Percentiles rank a stretch among this genome's conserved stretches.
These are phyloP conservation scores for Sugiyamaella smithiae DNA, from an alignment of 805 yeast genomes.

Conservation along the genomic window DNA sequence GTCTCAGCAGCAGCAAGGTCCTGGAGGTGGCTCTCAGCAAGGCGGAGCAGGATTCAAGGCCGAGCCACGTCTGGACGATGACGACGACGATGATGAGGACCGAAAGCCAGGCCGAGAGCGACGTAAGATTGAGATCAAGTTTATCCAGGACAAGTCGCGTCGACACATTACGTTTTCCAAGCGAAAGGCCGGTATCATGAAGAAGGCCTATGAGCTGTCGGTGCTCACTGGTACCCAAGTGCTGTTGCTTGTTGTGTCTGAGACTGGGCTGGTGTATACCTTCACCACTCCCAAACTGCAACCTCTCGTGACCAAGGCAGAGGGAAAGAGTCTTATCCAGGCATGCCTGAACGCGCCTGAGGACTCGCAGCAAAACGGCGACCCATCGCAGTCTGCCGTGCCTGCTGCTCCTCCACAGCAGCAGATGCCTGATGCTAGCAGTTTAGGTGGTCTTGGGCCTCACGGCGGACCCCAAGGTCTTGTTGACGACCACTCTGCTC, in stretches of 20 bases:
- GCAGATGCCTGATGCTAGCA: constrained; percentile 32
- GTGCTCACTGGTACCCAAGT: constrained; percentile 98
- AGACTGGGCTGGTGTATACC: constrained; percentile 97
- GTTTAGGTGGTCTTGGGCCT: constrained; percentile 13
- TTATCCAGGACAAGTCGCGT: constrained; percentile 95
- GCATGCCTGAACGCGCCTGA: constrained; percentile 98
- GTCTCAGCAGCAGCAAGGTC: constrained; percentile 11
- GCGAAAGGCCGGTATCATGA: constrained; percentile 98
- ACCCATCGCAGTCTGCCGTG: constrained; percentile 25
- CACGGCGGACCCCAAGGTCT: constrained; percentile 19
- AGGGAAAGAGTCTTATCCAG: constrained; percentile 94
- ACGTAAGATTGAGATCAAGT: constrained; percentile 94
- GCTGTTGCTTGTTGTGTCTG: constrained; percentile 87
- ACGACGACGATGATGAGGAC: constrained; percentile 50
- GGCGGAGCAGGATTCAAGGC: constrained; percentile 15
- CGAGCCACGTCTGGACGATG: constrained; percentile 33
- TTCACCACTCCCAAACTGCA: constrained; percentile 99
- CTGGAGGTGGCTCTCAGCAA: constrained; percentile 6
- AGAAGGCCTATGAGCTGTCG: constrained; percentile 96
- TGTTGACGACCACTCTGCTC: constrained; percentile 23
- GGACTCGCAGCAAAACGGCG: constrained; percentile 43
- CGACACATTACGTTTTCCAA: constrained; percentile 97
- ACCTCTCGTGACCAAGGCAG: constrained; percentile 95
- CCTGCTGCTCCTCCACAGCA: constrained; percentile 47
- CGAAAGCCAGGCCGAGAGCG: constrained; percentile 49